These are phyloP conservation scores for Cutaneotrichosporon daszewskae DNA, from an alignment of 1,284 basidiomycete genomes.

Conservation along the genomic window DNA sequence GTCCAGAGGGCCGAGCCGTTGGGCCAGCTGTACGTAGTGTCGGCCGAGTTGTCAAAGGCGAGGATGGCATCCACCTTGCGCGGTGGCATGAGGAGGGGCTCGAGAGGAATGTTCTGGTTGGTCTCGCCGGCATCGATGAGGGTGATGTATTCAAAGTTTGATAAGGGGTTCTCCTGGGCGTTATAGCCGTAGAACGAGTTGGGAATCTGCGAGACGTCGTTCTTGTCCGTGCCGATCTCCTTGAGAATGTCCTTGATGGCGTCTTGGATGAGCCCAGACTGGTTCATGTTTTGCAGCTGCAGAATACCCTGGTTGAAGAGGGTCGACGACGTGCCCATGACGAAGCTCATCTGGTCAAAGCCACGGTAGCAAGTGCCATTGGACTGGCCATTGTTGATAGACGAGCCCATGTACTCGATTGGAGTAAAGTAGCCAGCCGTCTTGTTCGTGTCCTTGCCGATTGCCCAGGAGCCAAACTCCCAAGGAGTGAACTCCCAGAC, in stretches of 20 bases:
- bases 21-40: conserved; percentile 51
- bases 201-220: conserved; percentile 49
- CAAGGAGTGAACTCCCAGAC: conserved; percentile 51
- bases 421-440: conserved; percentile 43
- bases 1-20: conserved; percentile 50
- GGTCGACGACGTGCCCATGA: conserved; percentile 49
- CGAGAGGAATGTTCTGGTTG: conserved; percentile 52
- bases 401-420: conserved; percentile 44
- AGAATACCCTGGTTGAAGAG: conserved; percentile 36
- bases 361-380: conserved; percentile 43
- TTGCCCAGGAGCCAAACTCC: conserved; percentile 52
- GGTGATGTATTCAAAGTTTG: conserved; percentile 38
- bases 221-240: conserved; percentile 36
- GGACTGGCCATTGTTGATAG: conserved; percentile 35
- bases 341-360: conserved; percentile 47
- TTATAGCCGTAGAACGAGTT: conserved; percentile 34
- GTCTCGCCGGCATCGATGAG: conserved; percentile 52
- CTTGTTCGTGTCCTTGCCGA: conserved; percentile 27
- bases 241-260: conserved; percentile 34
- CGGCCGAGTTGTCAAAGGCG: conserved; percentile 53
- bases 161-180: conserved; percentile 43
- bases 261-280: conserved; percentile 34
- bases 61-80: conserved; percentile 52
- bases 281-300: conserved; percentile 28
- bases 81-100: conserved; percentile 51